A percentile compares a stretch with the other conserved stretches of the same genome.
These are phyloP conservation scores for Tilletia caries DNA, from an alignment of 1,284 basidiomycete species.

Conservation along the genomic window DNA sequence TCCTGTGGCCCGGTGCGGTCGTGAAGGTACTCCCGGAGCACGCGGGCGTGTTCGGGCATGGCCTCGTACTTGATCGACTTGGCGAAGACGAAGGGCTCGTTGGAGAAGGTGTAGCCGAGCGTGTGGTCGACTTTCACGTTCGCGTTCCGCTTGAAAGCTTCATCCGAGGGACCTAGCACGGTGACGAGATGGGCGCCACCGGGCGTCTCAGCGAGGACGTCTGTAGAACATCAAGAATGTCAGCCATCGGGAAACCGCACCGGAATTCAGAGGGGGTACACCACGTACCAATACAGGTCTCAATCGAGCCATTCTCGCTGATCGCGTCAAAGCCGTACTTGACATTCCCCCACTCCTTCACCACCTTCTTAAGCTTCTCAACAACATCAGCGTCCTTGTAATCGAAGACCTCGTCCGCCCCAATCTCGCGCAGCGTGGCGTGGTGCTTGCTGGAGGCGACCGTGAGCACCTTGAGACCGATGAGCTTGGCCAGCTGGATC, in stretches of 20 bases:
- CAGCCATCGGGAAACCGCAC: no score
- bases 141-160: neutral
- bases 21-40: slow-evolving; percentile 7
- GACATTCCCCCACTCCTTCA: slow-evolving; percentile 12
- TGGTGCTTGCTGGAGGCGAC: slow-evolving; percentile 14
- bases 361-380: slow-evolving; percentile 4
- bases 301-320: slow-evolving; percentile 15
- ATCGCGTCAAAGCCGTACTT: slow-evolving; percentile 17
- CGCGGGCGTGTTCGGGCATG: slow-evolving; percentile 12
- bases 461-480: slow-evolving; percentile 16
- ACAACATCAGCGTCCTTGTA: slow-evolving; percentile 15
- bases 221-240: neutral
- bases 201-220: slow-evolving; percentile 4
- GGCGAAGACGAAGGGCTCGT: slow-evolving; percentile 16
- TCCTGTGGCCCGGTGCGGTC: no score
- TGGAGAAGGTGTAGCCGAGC: slow-evolving; percentile 10
- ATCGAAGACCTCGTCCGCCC: slow-evolving; percentile 16
- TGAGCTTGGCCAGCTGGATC: slow-evolving; percentile 14
- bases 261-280: neutral
- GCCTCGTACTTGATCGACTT: slow-evolving; percentile 30
- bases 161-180: neutral
- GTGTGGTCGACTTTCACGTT: slow-evolving; percentile 12
- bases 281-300: slow-evolving; percentile 5
- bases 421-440: slow-evolving; percentile 9
- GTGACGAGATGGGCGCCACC: slow-evolving; percentile 14